Evolutionary conservation across 768 basidiomycete genomes (phyloP), one percentile per base, ranked within the genome.

Genomic region (Jaapia argillacea): DNA sequence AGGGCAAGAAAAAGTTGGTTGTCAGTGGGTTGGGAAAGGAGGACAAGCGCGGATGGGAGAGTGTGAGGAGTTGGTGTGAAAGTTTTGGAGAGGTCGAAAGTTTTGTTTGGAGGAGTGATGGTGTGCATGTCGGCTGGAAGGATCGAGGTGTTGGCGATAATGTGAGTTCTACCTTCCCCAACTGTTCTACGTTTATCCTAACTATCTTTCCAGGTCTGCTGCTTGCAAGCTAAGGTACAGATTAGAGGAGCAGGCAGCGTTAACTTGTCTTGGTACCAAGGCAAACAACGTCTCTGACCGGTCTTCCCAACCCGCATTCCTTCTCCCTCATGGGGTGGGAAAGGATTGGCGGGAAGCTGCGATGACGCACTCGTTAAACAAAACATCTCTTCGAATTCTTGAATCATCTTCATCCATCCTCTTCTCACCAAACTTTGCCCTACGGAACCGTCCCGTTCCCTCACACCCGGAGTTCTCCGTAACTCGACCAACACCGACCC

Each of bases 241-340:
- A 66, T 69, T 47, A 62, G 59, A 33, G 67, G 67, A 24, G 67
- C 62, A 3, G 67, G 65, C 22, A 67, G 62, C 36, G 66, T 66
- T 18, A 52, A 52, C 37, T 45, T 68, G 24, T 62, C 62, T 13
- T 67, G 66, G 65, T 33, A 33, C 37, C 14, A 39, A 14, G 37
- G 37, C 37, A 14, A 39, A 20, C 37, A 20, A 7, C 37, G 21
- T 33, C 12, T 12, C 16, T 16, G 16, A 12, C 16, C 31, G 31
- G 31, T 33, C 16, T 12, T 33, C 16, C 31, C 12, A 12, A 33
- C 16, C 12, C 12, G 31, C 31, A 16, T 33, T 12, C 31, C 12
- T 33, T 12, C 12, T 16, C n/a, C n/a, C n/a, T n/a, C n/a, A n/a
- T n/a, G n/a, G n/a, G n/a, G n/a, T n/a, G n/a, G n/a, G n/a, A n/a